Percentiles rank a stretch among this genome's conserved stretches.
These are phyloP conservation scores for Tylopilus sp. DNA, from an alignment of 768 basidiomycete species.

Conservation along the genomic window DNA sequence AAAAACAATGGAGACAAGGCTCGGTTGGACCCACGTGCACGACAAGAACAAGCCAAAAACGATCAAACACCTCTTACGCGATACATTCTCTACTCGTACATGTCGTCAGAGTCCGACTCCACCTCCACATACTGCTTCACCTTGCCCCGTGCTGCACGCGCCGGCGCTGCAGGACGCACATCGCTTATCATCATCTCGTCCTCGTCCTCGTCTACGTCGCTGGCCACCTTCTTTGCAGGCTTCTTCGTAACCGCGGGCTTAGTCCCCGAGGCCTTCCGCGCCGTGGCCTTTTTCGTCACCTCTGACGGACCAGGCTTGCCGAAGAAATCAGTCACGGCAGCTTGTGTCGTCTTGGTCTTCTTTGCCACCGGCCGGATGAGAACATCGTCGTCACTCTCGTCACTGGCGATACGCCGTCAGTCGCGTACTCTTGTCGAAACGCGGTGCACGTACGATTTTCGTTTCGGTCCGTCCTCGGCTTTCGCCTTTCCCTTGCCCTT, in stretches of 20 bases:
- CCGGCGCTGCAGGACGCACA: conserved; percentile 39
- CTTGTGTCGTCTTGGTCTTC: conserved; percentile 44
- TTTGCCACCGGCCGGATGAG: conserved; percentile 48
- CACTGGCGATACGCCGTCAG: conserved; percentile 25
- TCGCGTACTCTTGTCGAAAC: not conserved
- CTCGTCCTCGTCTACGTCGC: conserved; percentile 45
- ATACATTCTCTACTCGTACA: conserved; percentile 38
- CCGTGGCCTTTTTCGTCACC: conserved; percentile 37
- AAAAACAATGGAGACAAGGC: conserved; percentile 5
- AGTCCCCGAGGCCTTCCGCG: conserved; percentile 54
- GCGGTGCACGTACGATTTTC: conserved; percentile 56
- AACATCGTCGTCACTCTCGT: conserved; percentile 43
- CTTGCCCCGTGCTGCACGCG: conserved; percentile 46
- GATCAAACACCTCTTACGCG: not conserved
- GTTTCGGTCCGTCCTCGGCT: conserved; percentile 43
- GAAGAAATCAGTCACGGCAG: conserved; percentile 60
- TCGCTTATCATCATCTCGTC: conserved; percentile 42
- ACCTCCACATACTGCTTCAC: conserved; percentile 66
- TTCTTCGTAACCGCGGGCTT: conserved; percentile 60
- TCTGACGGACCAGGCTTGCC: conserved; percentile 40
- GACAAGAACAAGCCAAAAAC: not conserved
- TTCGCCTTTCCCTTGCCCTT: conserved; percentile 49
- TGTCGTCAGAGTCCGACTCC: conserved; percentile 46
- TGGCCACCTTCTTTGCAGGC: conserved; percentile 36
- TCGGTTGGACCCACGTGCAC: conserved; percentile 3